phyloP scores from a whole-genome alignment of 2,329 filamentous ascomycete genomes.

The Colletotrichum chrysophilum region DNA sequence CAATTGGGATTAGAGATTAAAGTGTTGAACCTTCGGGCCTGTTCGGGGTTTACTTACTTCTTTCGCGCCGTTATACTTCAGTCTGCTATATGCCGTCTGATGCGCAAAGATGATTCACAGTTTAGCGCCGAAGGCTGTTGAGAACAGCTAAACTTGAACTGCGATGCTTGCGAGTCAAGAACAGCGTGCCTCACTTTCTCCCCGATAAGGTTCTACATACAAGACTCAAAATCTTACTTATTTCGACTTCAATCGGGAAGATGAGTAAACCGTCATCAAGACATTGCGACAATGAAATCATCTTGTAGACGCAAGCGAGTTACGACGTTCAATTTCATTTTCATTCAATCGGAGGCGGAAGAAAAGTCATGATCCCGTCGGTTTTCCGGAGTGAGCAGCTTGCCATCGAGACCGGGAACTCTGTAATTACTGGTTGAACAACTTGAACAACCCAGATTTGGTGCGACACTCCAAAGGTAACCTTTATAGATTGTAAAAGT shows the following conservation, averaged over 20 bases:
- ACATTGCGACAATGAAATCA: background rate
- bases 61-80: background rate
- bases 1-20: background rate
- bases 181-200: background rate
- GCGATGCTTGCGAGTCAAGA: background rate
- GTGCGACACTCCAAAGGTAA: background rate
- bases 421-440: background rate
- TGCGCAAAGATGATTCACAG: background rate
- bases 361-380: background rate
- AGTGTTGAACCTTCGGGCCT: background rate
- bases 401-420: background rate
- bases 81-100: background rate
- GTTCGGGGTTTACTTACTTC: background rate
- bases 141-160: background rate
- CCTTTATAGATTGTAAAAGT: background rate
- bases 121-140: background rate
- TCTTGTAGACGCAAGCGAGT: background rate
- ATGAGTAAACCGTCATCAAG: background rate
- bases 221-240: background rate
- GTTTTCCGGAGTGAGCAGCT: background rate
- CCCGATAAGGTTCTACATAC: background rate
- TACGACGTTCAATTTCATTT: background rate
- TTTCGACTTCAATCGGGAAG: background rate
- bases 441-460: background rate
- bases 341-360: background rate